Evolutionary conservation across 768 basidiomycete genomes (phyloP).

Genomic region (Lactarius sp.): DNA sequence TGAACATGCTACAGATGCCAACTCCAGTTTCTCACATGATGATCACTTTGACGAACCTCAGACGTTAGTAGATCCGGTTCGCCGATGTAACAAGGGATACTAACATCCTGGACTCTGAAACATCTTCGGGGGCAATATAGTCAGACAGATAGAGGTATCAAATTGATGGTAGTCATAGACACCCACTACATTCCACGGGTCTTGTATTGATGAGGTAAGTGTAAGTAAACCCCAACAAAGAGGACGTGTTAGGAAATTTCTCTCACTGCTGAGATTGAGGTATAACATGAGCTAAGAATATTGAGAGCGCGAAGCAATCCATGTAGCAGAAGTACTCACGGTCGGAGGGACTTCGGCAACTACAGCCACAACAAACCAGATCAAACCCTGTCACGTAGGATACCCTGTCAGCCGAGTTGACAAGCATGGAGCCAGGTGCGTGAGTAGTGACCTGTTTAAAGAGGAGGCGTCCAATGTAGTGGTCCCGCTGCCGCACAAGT

Average conservation of each 20-base stretch:
- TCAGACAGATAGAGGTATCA: no score
- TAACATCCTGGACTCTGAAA: constrained; percentile 7
- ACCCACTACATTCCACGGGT: no score
- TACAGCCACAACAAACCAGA: constrained; percentile 16
- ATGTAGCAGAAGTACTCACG: neutral
- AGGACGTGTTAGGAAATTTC: no score
- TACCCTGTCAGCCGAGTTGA: no score
- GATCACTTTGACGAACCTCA: neutral
- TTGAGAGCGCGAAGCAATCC: neutral
- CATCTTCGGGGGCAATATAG: no score
- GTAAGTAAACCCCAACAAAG: no score
- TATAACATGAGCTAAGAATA: constrained; percentile 8
- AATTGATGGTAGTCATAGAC: no score
- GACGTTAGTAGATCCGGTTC: neutral
- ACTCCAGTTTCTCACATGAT: no score
- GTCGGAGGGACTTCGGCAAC: constrained; percentile 7
- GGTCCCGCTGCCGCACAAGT: no score
- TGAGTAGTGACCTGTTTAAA: constrained; percentile 1
- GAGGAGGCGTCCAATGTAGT: no score
- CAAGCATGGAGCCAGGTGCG: neutral
- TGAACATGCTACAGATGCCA: no score
- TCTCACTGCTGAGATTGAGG: neutral
- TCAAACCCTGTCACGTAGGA: constrained; percentile 1
- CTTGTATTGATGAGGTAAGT: no score
- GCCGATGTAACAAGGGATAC: neutral